Conservation (phyloP, 805 yeast genomes). For the Suhomyces faveliae region DNA sequence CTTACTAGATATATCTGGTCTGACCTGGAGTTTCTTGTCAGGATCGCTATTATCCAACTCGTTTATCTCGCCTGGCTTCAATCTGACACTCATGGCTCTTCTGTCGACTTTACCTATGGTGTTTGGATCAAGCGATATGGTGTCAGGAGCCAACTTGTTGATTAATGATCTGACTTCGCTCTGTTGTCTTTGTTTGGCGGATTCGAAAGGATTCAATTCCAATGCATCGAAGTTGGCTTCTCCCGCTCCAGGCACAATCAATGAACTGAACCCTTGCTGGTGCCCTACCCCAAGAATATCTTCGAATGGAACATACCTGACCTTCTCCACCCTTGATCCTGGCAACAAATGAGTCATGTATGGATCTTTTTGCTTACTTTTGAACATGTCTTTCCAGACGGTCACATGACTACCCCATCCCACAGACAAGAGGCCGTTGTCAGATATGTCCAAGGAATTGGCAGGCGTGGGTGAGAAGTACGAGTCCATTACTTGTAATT, state of each 20-base stretch:
- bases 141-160: constrained; percentile 88
- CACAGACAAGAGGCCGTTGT: constrained; percentile 81
- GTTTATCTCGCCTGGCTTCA: constrained; percentile 58
- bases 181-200: constrained; percentile 91
- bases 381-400: constrained; percentile 85
- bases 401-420: constrained; percentile 96
- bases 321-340: constrained; percentile 66
- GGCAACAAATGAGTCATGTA: constrained; percentile 90
- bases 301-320: constrained; percentile 87
- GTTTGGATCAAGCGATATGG: constrained; percentile 87
- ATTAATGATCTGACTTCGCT: constrained; percentile 81
- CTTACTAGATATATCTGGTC: constrained; percentile 72
- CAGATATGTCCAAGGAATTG: constrained; percentile 73
- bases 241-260: constrained; percentile 94
- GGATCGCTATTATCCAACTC: constrained; percentile 36
- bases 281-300: constrained; percentile 94
- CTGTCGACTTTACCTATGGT: constrained; percentile 82
- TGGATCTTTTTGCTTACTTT: constrained; percentile 71
- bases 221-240: constrained; percentile 96
- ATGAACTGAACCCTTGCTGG: constrained; percentile 40
- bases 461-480: constrained; percentile 84
- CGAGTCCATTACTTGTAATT: constrained; percentile 69
- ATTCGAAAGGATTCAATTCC: constrained; percentile 89
- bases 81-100: constrained; percentile 60
- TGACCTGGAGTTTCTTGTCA: constrained; percentile 49